Evolutionary conservation across 2,329 filamentous ascomycete species (phyloP), one percentile per base, ranked within the genome.

Genomic region (Monosporascus sp.): DNA sequence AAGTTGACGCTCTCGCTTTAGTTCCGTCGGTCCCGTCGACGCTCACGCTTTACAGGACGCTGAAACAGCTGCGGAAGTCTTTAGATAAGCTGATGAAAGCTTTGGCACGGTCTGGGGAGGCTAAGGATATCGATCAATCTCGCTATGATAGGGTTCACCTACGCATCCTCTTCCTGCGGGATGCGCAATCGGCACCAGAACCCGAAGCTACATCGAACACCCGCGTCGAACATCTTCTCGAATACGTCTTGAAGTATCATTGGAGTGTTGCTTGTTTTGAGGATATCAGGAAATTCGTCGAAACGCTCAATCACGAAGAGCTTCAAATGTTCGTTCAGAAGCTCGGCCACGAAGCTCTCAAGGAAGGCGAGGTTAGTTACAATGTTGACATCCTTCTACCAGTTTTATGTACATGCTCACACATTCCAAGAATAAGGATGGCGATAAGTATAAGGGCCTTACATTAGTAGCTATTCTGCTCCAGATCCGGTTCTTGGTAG

Each of bases 241-340:
- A 63, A 14, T 73, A 73, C 45, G 61, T 76, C 20, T 56, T 68
- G 2, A 63, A 68, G 37, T 67, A 75, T 50, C 65, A 62, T n/a
- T 55, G 56, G 0, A 70, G 66, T n/a, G 62, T 68, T 5, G 67
- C 70, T 6, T 76, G 69, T 52, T 80, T 81, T 51, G 71, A 74
- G 37, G 78, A 80, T 48, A 59, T 80, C 41, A 78, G 74, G 54
- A 55, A 57, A 1, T 78, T 76, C 51, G 64, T 76, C 3, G 70
- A 75, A 41, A 62, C 66, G 20, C 68, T 83, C 0, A 68, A 63
- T 1, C 64, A 70, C 2, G 59, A 66, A 0, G 76, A 78, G 6
- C 59, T 74, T 7, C 69, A 68, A 43, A 55, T 68, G 1, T 68
- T 74, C 47, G 54, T 74, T 4, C 63, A 65, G 0, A 60, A 59